Evolutionary conservation across 1,284 basidiomycete species (phyloP).

Genomic region (Polyporus tsugae): DNA sequence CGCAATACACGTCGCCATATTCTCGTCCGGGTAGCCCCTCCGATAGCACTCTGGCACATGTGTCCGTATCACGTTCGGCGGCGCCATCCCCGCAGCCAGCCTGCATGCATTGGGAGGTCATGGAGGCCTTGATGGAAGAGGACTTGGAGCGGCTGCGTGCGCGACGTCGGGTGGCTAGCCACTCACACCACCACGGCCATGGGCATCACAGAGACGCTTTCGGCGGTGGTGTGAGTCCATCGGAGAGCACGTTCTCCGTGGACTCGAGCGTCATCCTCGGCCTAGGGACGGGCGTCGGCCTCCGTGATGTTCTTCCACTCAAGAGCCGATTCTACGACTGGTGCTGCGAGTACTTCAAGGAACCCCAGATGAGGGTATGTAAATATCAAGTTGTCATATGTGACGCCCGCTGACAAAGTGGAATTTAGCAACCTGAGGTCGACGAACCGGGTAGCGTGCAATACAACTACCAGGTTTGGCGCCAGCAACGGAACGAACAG

Average conservation of each 20-base stretch:
- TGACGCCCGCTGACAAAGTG: slow-evolving; percentile 17
- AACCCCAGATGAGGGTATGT: slow-evolving; percentile 95
- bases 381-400: slow-evolving; percentile 12
- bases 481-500: slow-evolving; percentile 90
- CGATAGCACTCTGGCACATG: slow-evolving; percentile 37
- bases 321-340: slow-evolving; percentile 96
- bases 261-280: slow-evolving; percentile 80
- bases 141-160: slow-evolving; percentile 88
- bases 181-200: slow-evolving; percentile 44
- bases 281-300: slow-evolving; percentile 74
- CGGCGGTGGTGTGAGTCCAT: slow-evolving; percentile 66
- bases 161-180: slow-evolving; percentile 57
- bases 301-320: slow-evolving; percentile 82
- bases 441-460: slow-evolving; percentile 95
- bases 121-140: slow-evolving; percentile 89
- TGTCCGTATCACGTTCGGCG: slow-evolving; percentile 21
- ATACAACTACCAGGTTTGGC: slow-evolving; percentile 97
- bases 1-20: slow-evolving; percentile 81
- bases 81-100: slow-evolving; percentile 47
- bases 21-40: slow-evolving; percentile 56
- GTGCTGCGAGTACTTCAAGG: slow-evolving; percentile 97
- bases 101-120: slow-evolving; percentile 74
- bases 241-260: slow-evolving; percentile 76
- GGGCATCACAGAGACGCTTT: slow-evolving; percentile 24
- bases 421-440: slow-evolving; percentile 83